These are phyloP conservation scores for Hypoxylon sp. DNA, from an alignment of 2,329 filamentous ascomycete species.

Conservation along the genomic window DNA sequence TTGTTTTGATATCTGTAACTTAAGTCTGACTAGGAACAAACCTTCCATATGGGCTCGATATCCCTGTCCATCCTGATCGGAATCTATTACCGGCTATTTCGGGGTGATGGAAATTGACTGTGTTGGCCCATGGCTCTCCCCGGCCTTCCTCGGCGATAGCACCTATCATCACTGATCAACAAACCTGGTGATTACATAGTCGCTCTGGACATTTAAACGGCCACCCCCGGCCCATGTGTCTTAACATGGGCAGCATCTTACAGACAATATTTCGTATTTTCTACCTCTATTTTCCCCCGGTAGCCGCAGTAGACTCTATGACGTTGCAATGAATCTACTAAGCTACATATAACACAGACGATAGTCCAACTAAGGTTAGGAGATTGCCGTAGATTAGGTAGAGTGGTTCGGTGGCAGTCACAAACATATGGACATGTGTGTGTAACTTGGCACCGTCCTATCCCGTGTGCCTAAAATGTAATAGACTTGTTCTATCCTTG, in stretches of 20 bases:
- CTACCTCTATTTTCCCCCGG: neutral
- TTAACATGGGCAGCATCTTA: constrained; percentile 9
- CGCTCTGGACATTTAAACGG: constrained; percentile 10
- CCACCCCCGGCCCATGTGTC: constrained; percentile 14
- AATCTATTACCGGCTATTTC: constrained; percentile 11
- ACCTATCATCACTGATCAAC: constrained; percentile 44
- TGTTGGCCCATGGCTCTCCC: constrained; percentile 12
- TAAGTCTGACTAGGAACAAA: constrained; percentile 31
- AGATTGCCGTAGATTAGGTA: constrained; percentile 34
- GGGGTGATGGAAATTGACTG: constrained; percentile 20
- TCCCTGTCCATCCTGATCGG: constrained; percentile 23
- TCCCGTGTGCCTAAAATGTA: constrained; percentile 38
- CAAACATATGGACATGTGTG: constrained; percentile 28
- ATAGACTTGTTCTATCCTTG: constrained; percentile 36
- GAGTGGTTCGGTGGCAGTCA: constrained; percentile 26
- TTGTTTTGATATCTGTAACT: constrained; percentile 32
- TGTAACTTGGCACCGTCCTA: constrained; percentile 38
- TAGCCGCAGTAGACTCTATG: constrained; percentile 4
- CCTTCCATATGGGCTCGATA: constrained; percentile 12
- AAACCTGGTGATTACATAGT: constrained; percentile 36
- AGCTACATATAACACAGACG: constrained; percentile 7
- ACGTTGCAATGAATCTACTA: constrained; percentile 20
- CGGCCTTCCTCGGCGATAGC: constrained; percentile 29
- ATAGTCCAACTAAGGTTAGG: constrained; percentile 18
- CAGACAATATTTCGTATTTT: constrained; percentile 1